phyloP scores from a whole-genome alignment of 257 asterid genomes.

The Solanum pinnatisectum region DNA sequence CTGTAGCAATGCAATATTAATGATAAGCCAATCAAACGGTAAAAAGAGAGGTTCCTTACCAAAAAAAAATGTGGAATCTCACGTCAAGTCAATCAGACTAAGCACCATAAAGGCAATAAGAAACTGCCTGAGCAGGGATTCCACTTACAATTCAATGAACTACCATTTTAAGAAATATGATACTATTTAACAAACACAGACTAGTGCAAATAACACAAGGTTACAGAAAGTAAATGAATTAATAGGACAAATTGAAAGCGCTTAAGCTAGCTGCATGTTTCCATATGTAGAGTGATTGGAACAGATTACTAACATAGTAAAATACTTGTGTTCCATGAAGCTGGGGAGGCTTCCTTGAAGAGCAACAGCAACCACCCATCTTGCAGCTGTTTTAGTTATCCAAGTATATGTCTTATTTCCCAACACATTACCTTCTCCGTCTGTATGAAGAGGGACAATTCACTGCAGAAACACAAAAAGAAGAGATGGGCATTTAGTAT shows the following conservation, averaged over 20 bases:
- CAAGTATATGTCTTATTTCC: background rate
- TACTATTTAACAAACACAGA: background rate
- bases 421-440: background rate
- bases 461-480: background rate
- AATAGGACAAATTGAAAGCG: background rate
- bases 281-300: background rate
- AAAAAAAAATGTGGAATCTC: background rate
- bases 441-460: background rate
- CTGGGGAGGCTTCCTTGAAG: slow-evolving; percentile 61
- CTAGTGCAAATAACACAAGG: background rate
- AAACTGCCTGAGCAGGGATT: background rate
- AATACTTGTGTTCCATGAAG: slow-evolving; percentile 62
- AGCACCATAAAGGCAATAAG: background rate
- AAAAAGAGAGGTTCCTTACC: background rate
- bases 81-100: background rate
- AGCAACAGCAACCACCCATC: slow-evolving; percentile 85
- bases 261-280: background rate
- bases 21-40: background rate
- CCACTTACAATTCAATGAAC: background rate
- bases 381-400: background rate
- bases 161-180: background rate
- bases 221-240: background rate
- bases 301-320: slow-evolving; percentile 52
- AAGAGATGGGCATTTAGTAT: background rate
- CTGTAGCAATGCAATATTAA: background rate